Evolutionary conservation across 2,329 filamentous ascomycete species (phyloP).

Genomic region (Pyricularia sp.): DNA sequence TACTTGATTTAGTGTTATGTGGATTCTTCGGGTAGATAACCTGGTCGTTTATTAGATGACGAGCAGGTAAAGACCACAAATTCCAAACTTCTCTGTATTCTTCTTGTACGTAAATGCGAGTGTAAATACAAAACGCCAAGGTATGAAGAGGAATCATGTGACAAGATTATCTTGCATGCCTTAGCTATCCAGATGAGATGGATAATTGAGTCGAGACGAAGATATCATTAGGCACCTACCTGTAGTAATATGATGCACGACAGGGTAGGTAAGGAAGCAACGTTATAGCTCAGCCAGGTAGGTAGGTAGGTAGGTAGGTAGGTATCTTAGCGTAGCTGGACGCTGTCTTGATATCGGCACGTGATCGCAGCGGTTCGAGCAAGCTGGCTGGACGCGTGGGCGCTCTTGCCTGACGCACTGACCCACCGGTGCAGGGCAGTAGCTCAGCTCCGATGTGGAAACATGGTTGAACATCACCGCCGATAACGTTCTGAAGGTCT

Average conservation of each 20-base stretch:
- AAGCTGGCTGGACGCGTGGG: conserved; percentile 2
- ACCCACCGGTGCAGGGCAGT: not conserved
- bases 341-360: not conserved
- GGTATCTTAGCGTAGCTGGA: too few relatives aligned
- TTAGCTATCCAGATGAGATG: not conserved
- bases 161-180: not conserved
- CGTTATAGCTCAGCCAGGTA: too few relatives aligned
- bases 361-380: not conserved
- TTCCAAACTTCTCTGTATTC: too few relatives aligned
- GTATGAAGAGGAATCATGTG: not conserved
- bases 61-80: too few relatives aligned
- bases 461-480: not conserved
- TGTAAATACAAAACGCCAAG: not conserved
- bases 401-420: conserved; percentile 4
- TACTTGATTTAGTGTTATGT: too few relatives aligned
- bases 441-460: not conserved
- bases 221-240: not conserved
- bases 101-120: too few relatives aligned
- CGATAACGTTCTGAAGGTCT: not conserved
- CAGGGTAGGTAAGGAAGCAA: not conserved
- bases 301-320: too few relatives aligned
- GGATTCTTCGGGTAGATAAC: not conserved
- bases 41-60: not conserved
- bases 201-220: not conserved
- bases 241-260: not conserved